Evolutionary conservation across 768 basidiomycete genomes (phyloP).

Genomic region (Amanita exitialis): DNA sequence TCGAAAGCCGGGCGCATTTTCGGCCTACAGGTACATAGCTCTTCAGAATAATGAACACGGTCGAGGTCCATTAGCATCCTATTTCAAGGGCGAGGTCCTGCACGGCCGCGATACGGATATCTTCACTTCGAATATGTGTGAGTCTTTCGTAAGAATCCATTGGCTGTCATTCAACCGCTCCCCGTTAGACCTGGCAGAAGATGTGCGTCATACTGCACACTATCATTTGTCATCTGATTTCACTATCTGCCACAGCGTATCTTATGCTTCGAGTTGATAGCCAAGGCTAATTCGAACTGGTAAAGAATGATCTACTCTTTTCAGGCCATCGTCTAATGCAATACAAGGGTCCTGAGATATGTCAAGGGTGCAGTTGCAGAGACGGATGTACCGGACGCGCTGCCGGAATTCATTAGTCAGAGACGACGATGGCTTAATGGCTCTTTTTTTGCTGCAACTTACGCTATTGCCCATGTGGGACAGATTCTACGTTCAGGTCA

Average conservation of each 20-base stretch:
- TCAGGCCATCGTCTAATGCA: conserved; percentile 9
- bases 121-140: conserved; percentile 95
- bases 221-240: conserved; percentile 1
- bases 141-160: conserved; percentile 15
- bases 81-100: conserved; percentile 92
- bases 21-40: conserved; percentile 85
- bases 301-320: neutral
- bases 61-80: conserved; percentile 83
- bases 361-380: conserved; percentile 90
- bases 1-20: conserved; percentile 81
- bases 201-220: conserved; percentile 38
- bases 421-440: conserved; percentile 87
- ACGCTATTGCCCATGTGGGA: conserved; percentile 81
- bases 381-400: conserved; percentile 88
- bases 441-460: conserved; percentile 91
- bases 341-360: conserved; percentile 84
- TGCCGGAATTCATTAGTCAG: conserved; percentile 91
- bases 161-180: conserved; percentile 5
- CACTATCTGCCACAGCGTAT: conserved; percentile 46
- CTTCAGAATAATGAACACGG: conserved; percentile 79
- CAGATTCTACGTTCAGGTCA: conserved; percentile 80
- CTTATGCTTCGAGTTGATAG: conserved; percentile 71
- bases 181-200: conserved; percentile 72
- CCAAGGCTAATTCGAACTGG: conserved; percentile 74
- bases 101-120: conserved; percentile 83